Evolutionary conservation across 805 yeast species (phyloP).

Genomic region (Candida vartiovaarae): DNA sequence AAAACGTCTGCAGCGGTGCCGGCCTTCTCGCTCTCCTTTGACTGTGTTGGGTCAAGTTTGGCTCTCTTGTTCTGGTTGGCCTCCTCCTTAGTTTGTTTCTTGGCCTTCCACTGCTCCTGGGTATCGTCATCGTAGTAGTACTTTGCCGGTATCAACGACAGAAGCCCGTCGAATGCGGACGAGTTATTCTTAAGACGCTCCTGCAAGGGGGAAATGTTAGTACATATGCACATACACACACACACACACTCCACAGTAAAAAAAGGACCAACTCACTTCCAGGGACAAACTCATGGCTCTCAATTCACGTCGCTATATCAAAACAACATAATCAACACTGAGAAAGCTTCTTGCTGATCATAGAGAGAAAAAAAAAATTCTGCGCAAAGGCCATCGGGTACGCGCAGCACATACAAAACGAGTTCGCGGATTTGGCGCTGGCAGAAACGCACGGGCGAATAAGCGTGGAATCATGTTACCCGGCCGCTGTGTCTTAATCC

Average conservation of each 20-base stretch:
- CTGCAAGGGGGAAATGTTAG: constrained; percentile 24
- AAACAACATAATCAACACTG: too few species aligned
- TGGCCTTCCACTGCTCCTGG: constrained; percentile 84
- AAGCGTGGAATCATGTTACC: too few species aligned
- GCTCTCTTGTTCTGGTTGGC: constrained; percentile 51
- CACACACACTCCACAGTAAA: neutral
- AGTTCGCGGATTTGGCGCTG: constrained; percentile 1
- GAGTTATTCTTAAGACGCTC: constrained; percentile 76
- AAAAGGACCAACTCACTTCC: constrained; percentile 38
- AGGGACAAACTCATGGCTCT: constrained; percentile 45
- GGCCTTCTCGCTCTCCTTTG: constrained; percentile 39
- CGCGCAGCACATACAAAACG: constrained; percentile 1
- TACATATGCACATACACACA: neutral
- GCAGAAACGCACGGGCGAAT: neutral
- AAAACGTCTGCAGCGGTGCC: constrained; percentile 55
- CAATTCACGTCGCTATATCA: too few species aligned
- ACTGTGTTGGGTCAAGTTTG: constrained; percentile 66
- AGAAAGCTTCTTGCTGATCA: neutral
- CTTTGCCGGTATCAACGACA: constrained; percentile 90
- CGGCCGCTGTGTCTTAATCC: too few species aligned
- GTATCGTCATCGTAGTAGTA: constrained; percentile 90
- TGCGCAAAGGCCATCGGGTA: constrained; percentile 1
- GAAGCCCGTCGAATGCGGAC: constrained; percentile 77
- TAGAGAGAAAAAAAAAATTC: constrained; percentile 1
- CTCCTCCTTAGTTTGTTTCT: constrained; percentile 66